Evolutionary conservation across 345 rosid species (phyloP), one percentile per base, ranked within the genome.

Genomic region (Nephelium lappaceum): DNA sequence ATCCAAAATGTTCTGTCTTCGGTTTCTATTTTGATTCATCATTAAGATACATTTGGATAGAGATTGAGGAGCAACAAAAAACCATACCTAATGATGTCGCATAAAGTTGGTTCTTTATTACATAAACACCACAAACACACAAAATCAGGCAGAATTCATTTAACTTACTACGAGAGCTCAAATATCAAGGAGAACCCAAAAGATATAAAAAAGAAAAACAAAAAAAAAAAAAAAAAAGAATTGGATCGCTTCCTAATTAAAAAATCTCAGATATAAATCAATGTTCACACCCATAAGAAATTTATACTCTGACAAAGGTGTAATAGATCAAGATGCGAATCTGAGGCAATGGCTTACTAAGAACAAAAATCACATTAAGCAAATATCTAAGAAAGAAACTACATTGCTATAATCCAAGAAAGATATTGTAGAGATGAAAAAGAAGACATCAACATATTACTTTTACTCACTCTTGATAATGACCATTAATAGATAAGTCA

Each of bases 331-430:
- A 74, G 39, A 77, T 16, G 73, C 41, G 43, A 63, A 21, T 27
- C 43, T 5, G 23, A n/a, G 49, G 36, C 36, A 31, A 43, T 42
- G 15, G 82, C 80, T 77, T 53, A 49, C 55, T 25, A 53, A 65
- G 73, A 81, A 74, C 73, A 76, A 83, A 77, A 81, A 71, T 71
- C 76, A 68, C 67, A 76, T 71, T 36, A 64, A 73, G 73, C 75
- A 75, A 74, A 69, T 69, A 77, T 66, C 71, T 64, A 71, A 47
- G 39, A 72, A 81, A 57, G 49, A 42, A 72, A 79, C 61, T 73
- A 75, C 75, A 74, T 75, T 67, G 43, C 71, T 57, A 76, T 68
- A 67, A 79, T 71, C 73, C 21, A 66, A 3, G 31, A 62, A 69
- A 68, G 66, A 61, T 73, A 68, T 62, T 62, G 39, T 51, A 36